Percentiles rank a stretch among this genome's conserved stretches.
phyloP scores from a whole-genome alignment of 2,329 filamentous ascomycete species.

The Calycina marina region DNA sequence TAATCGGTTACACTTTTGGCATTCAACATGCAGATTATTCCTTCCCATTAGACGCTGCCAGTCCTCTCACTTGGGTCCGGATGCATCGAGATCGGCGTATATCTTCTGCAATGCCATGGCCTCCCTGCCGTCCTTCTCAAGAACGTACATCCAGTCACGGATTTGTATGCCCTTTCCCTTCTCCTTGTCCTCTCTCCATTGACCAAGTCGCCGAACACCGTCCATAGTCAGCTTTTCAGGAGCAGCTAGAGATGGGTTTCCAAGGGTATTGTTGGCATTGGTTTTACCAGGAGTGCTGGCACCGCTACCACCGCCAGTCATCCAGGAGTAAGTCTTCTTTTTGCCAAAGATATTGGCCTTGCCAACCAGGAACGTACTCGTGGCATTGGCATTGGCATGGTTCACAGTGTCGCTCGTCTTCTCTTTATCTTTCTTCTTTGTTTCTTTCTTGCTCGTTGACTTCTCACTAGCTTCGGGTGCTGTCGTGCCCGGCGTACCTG shows the following conservation, averaged over 20 bases:
- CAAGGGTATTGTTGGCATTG: constrained; percentile 23
- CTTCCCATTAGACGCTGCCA: too few relatives aligned
- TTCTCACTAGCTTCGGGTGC: constrained; percentile 53
- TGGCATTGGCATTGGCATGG: constrained; percentile 71
- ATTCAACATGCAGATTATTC: too few relatives aligned
- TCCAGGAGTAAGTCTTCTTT: constrained; percentile 63
- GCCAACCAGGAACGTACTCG: constrained; percentile 63
- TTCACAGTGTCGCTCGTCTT: constrained; percentile 61
- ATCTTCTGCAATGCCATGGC: constrained; percentile 40
- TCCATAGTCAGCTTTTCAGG: constrained; percentile 36
- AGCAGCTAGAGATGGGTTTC: constrained; percentile 22
- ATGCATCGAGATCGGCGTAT: constrained; percentile 17
- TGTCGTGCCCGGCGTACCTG: constrained; percentile 45
- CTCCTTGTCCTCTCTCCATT: constrained; percentile 63
- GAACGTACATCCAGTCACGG: constrained; percentile 63
- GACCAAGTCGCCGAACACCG: constrained; percentile 50
- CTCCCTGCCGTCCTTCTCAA: constrained; percentile 67
- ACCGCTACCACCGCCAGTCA: constrained; percentile 47
- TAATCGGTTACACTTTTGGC: too few relatives aligned
- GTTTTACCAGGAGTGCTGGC: constrained; percentile 31
- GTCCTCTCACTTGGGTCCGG: constrained; percentile 25
- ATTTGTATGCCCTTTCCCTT: constrained; percentile 71
- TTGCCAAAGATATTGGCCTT: constrained; percentile 40
- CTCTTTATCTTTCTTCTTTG: constrained; percentile 58
- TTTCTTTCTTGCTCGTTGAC: constrained; percentile 74